Base-by-base conservation (phyloP, 345 rosid genomes). In the Sonneratia alba region DNA sequence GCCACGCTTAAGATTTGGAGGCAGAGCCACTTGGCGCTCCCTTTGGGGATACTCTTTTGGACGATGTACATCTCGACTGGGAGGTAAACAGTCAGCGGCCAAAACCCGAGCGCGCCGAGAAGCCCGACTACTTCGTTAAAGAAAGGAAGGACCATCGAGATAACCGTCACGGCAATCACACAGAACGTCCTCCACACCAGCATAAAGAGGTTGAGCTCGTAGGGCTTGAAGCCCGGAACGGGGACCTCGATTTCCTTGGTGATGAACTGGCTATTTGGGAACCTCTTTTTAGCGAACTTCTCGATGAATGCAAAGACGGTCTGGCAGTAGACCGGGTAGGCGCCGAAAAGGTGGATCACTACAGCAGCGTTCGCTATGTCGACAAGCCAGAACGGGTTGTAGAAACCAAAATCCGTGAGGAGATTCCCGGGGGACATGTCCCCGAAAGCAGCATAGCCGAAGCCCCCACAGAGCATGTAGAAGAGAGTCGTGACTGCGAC, bases 391-490 rank as follows among this genome's bases (percentile, higher is more conserved):
- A 45, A 93, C 1, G 98, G 98, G 80, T 91, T 85, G 67, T 78
- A 82, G 68, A 88, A 91, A 0, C 96, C 96, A 27, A 86, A 89
- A 0, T 94, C 97, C 0, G 91, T 88, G 1, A 93, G 83, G 59
- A 91, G 91, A 56, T 93, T 91, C 53, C 89, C 92, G 0, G 98
- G 97, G 11, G 97, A 76, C 19, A 73, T 1, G 77, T 93, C 97
- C 18, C 98, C 98, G 3, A 91, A 93, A 0, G 97, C 91, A 0
- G 96, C 97, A 55, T 93, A 93, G n/a, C 98, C 98, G 69, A 93
- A 71, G 81, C 87, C 81, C 53, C 98, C 94, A 55, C 97, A 93
- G 27, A 88, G 83, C 96, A 89, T 88, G 87, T 91, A 93, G 81
- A 93, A 93, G 32, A 88, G n/a, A 16, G 98, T 93, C 0, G 98